Evolutionary conservation across 1,284 basidiomycete species (phyloP).

Genomic region (Heliocybe sulcata): DNA sequence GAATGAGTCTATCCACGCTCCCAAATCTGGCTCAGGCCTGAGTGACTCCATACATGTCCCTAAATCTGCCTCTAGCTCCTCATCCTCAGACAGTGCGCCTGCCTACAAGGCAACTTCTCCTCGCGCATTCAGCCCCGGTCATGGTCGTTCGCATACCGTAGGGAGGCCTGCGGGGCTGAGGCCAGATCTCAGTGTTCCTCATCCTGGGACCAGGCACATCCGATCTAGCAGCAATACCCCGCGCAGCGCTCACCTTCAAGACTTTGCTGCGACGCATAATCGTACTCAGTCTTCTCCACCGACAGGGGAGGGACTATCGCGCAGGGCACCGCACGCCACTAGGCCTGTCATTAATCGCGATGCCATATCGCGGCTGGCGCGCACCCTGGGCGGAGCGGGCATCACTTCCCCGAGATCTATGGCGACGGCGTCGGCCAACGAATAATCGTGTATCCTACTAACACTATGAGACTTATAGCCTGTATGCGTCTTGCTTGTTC

Average conservation of each 20-base stretch:
- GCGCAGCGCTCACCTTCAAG: not conserved
- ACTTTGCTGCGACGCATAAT: conserved; percentile 24
- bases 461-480: not conserved
- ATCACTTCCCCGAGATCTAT: conserved; percentile 16
- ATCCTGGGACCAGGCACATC: conserved; percentile 12
- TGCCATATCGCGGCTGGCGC: conserved; percentile 54
- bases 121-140: conserved; percentile 26
- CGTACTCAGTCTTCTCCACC: conserved; percentile 65
- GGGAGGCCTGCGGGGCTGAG: conserved; percentile 24
- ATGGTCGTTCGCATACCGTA: conserved; percentile 47
- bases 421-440: conserved; percentile 14
- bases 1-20: conserved; percentile 14
- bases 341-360: conserved; percentile 63
- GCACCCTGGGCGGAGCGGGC: conserved; percentile 42
- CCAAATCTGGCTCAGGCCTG: conserved; percentile 17
- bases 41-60: conserved; percentile 14
- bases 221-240: conserved; percentile 25
- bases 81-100: conserved; percentile 17
- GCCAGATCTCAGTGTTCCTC: not conserved
- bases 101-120: conserved; percentile 18
- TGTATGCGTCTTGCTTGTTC: not conserved
- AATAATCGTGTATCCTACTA: conserved; percentile 7
- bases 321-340: conserved; percentile 31
- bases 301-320: conserved; percentile 25
- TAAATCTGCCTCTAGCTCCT: conserved; percentile 9